Evolutionary conservation across 352 stramenopile genomes (phyloP), one percentile per base, ranked within the genome.

Genomic region (Synura sp.): DNA sequence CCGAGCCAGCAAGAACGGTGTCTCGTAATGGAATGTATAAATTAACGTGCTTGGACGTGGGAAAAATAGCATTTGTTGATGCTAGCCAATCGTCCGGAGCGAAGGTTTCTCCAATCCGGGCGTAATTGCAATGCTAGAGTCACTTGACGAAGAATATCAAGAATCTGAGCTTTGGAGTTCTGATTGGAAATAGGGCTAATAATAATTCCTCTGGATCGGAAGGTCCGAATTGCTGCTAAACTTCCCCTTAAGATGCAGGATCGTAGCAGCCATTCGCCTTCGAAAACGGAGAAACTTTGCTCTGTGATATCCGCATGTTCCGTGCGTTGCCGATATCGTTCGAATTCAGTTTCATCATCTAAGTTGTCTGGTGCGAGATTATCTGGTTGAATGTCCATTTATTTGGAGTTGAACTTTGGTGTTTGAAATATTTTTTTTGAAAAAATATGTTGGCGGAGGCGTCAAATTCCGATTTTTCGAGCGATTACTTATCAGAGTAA

Each of bases 131-230:
- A 32, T 32, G 49, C 49, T 19, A 63, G 49, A 63, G 49, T 63
- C 49, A 63, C 49, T 32, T 63, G 49, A 32, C 49, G 49, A 32
- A 63, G 49, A 63, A 63, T 63, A 22, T 63, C 49, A 32, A 63
- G 49, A 63, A 63, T 63, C 49, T 63, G 49, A 32, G 49, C 49
- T 32, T 63, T 63, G 49, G 49, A 63, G 29, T 63, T 63, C 27
- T 63, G 49, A 63, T 63, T 63, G 49, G 49, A 63, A 32, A 63
- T 63, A 22, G 49, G 49, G 29, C 49, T 63, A 32, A 63, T 63
- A 63, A 63, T 63, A 63, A 63, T 63, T 63, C 49, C 49, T 63
- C 49, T 63, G 49, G 49, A 63, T 32, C 49, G 49, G 49, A 63
- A 63, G 49, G 49, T 63, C 49, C 49, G 49, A 63, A 63, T 63